Evolutionary conservation across 2,329 filamentous ascomycete species (phyloP).

Genomic region (Neoarthrinium moseri): DNA sequence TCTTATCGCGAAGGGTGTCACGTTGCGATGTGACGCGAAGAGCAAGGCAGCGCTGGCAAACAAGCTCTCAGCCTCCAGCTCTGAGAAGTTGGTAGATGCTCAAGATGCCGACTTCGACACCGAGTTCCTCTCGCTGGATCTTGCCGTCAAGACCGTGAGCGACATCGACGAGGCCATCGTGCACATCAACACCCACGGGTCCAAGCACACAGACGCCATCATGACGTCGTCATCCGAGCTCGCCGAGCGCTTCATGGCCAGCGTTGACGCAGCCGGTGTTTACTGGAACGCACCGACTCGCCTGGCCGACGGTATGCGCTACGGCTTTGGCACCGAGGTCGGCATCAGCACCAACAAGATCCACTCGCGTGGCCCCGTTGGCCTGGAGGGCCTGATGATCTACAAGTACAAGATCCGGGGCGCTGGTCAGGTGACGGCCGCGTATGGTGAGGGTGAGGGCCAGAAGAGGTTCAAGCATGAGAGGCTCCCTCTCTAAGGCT

Average conservation of each 20-base stretch:
- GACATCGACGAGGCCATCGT: slow-evolving; percentile 69
- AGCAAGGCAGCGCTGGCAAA: slow-evolving; percentile 63
- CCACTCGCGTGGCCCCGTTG: slow-evolving; percentile 88
- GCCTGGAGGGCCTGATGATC: slow-evolving; percentile 90
- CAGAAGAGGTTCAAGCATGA: slow-evolving; percentile 61
- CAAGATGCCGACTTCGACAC: slow-evolving; percentile 75
- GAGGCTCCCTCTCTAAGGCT: slow-evolving; percentile 41
- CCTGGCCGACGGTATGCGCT: slow-evolving; percentile 95
- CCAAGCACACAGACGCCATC: slow-evolving; percentile 92
- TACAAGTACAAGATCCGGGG: slow-evolving; percentile 95
- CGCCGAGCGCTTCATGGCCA: slow-evolving; percentile 80
- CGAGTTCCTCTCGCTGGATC: slow-evolving; percentile 81
- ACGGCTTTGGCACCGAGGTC: slow-evolving; percentile 96
- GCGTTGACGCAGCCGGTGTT: slow-evolving; percentile 84
- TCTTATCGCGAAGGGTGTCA: slow-evolving; percentile 74
- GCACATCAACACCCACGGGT: slow-evolving; percentile 91
- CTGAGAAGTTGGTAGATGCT: slow-evolving; percentile 60
- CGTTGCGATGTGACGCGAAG: slow-evolving; percentile 72
- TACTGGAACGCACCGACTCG: slow-evolving; percentile 97
- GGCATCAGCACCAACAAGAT: slow-evolving; percentile 99
- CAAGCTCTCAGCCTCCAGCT: slow-evolving; percentile 36
- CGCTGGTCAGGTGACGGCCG: slow-evolving; percentile 75
- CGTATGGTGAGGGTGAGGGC: slow-evolving; percentile 67
- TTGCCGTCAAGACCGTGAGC: slow-evolving; percentile 80
- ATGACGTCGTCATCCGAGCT: slow-evolving; percentile 66